Base-by-base conservation (phyloP, 208 protist species). In the Sergeia podlipaevii region DNA sequence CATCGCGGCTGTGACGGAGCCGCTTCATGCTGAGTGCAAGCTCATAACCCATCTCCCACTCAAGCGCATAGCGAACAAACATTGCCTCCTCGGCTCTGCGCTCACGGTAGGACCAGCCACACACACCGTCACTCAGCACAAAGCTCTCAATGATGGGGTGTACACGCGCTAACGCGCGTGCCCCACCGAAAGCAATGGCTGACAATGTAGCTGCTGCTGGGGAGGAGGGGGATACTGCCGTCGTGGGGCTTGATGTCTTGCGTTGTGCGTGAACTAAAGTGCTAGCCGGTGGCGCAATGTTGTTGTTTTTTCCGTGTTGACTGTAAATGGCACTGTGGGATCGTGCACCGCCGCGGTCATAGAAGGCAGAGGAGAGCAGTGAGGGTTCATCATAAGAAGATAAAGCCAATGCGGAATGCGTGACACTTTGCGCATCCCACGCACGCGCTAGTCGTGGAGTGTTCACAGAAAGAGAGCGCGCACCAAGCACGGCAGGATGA, bases 31-130 rank as follows among this genome's bases (percentile, higher is more conserved):
- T 62, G 17, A 84, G 43, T 27, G 78, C 79, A 6, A 83, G 39
- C 39, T 87, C 77, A 58, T 89, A 94, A 13, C 83, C 87, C 62
- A 91, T 86, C 41, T 91, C 75, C 87, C 87, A 94, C 47, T 85
- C 64, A n/a, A 82, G 60, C 6, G 82, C 82, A 43, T 85, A 94
- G n/a, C 46, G 49, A 15, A 79, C 66, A 43, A 91, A 93, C 29
- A 61, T 56, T 1, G 56, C 34, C 18, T 74, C 39, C 58, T 92
- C 84, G 0, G 51, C 60, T 18, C 58, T 30, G 7, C 61, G 60
- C 51, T 93, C 81, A 18, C 65, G 38, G 55, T 89, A 89, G 3
- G 77, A 66, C 78, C 75, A 85, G 6, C 56, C 63, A 32, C 70
- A 82, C 39, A 63, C 67, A 2, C 56, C 66, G 36, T 82, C 54